Base-by-base conservation (phyloP, 73 alveolate genomes). In the Effrenium voratum region DNA sequence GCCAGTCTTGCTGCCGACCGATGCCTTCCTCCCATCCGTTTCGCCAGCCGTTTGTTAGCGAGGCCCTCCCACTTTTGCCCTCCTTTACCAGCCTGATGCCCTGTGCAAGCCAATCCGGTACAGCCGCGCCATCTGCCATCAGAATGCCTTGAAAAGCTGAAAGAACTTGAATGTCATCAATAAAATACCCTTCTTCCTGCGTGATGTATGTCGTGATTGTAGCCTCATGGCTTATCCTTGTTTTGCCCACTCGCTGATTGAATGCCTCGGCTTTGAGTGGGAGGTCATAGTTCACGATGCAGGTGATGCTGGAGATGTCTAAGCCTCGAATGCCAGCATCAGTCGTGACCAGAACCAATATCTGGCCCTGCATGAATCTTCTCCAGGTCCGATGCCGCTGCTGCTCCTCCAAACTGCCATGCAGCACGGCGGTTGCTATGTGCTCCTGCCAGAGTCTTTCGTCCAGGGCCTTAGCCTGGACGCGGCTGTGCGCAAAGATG, bases 271-370 rank as follows among this genome's bases (percentile, higher is more conserved):
- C 45, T 43, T 3, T 45, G 63, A 44, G 30, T 3, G 88, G 88
- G 28, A 77, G 66, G 43, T 77, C 88, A n/a, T 77, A 77, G 88
- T 77, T 59, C 41, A 77, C 66, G 28, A 77, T 22, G 66, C 43
- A 38, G 45, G 43, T 63, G 45, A 77, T 63, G 2, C 66, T 41
- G 45, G 66, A 28, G 44, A 77, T 77, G 32, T 77, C 88, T 44
- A 77, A 40, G 13, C 88, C 88, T 44, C 45, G 16, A 43, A 59
- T 26, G 43, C 88, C 88, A 77, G 66, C 88, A 45, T 77, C 88
- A 45, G 88, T 77, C 6, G 66, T 45, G 88, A 77, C 43, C 10
- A 77, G 43, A 63, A 77, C 88, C 63, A 44, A 22, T 41, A 43
- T 77, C 26, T 6, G 32, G 30, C 88, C 88, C n/a, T 77, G 44